phyloP scores from a whole-genome alignment of 2,329 filamentous ascomycete genomes.

The Pseudogymnoascus sp. region DNA sequence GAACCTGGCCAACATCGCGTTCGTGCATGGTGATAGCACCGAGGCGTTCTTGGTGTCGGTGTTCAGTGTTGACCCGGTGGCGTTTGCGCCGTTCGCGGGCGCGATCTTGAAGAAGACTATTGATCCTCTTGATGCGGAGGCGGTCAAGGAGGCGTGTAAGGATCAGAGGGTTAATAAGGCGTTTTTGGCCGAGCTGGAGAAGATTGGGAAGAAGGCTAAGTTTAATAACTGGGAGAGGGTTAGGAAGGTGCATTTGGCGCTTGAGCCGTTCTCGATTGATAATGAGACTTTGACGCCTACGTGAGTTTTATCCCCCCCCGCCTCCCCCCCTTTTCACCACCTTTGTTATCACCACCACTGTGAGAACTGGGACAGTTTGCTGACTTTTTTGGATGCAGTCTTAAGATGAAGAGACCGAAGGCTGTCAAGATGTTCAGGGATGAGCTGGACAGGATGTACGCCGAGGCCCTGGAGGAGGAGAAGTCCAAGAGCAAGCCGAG shows the following conservation, averaged over 20 bases:
- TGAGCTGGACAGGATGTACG: conserved; percentile 28
- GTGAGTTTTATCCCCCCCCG: conserved; percentile 44
- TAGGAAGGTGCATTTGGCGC: conserved; percentile 61
- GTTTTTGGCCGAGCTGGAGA: conserved; percentile 71
- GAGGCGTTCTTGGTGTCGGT: conserved; percentile 78
- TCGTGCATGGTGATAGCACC: conserved; percentile 82
- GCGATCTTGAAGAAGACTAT: conserved; percentile 67
- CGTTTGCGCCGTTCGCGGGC: conserved; percentile 74
- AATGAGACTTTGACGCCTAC: conserved; percentile 86
- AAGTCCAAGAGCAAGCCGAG: not conserved
- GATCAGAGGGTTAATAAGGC: conserved; percentile 67
- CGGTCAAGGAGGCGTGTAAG: conserved; percentile 57
- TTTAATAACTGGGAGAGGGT: conserved; percentile 90
- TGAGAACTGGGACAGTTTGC: not conserved
- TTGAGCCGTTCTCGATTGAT: conserved; percentile 89
- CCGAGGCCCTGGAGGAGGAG: conserved; percentile 27
- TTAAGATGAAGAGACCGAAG: conserved; percentile 67
- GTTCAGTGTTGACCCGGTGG: conserved; percentile 78
- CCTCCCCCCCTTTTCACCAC: too few relatives aligned
- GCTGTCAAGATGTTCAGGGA: conserved; percentile 45
- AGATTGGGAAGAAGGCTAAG: conserved; percentile 72
- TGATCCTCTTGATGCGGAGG: conserved; percentile 54
- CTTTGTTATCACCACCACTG: not conserved
- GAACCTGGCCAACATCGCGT: conserved; percentile 70
- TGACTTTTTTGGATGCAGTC: conserved; percentile 35